These are phyloP conservation scores for Pichia cactophila DNA, from an alignment of 1,139 yeast genomes.

Conservation along the genomic window DNA sequence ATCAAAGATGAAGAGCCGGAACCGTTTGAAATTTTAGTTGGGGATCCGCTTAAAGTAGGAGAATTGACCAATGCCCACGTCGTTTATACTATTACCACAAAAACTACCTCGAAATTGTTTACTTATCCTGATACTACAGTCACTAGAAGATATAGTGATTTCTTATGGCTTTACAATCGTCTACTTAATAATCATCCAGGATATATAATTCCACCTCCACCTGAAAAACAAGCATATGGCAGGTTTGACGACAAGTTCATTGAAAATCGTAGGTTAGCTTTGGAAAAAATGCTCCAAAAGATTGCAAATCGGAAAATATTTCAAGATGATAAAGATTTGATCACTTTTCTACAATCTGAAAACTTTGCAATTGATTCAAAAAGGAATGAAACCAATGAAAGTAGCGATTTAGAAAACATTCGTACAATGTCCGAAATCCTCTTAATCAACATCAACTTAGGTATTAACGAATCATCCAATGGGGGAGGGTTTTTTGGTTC, in stretches of 20 bases:
- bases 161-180: slow-evolving; percentile 74
- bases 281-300: slow-evolving; percentile 78
- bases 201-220: slow-evolving; percentile 90
- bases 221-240: slow-evolving; percentile 90
- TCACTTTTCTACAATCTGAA: slow-evolving; percentile 68
- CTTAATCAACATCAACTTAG: slow-evolving; percentile 31
- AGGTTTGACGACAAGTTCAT: slow-evolving; percentile 76
- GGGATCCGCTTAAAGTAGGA: slow-evolving; percentile 89
- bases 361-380: slow-evolving; percentile 60
- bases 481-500: slow-evolving; percentile 57
- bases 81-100: slow-evolving; percentile 71
- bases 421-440: slow-evolving; percentile 25
- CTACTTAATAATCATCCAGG: slow-evolving; percentile 86
- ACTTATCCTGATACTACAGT: slow-evolving; percentile 21
- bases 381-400: slow-evolving; percentile 41
- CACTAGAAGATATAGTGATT: slow-evolving; percentile 28
- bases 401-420: slow-evolving; percentile 16
- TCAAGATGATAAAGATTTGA: slow-evolving; percentile 66
- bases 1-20: slow-evolving; percentile 21
- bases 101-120: slow-evolving; percentile 34
- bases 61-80: slow-evolving; percentile 86
- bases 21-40: slow-evolving; percentile 60
- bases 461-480: slow-evolving; percentile 23
- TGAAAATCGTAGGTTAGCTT: slow-evolving; percentile 76
- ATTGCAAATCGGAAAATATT: slow-evolving; percentile 51